phyloP scores from a whole-genome alignment of 306 rosid species.

The Ziziphus jujuba region DNA sequence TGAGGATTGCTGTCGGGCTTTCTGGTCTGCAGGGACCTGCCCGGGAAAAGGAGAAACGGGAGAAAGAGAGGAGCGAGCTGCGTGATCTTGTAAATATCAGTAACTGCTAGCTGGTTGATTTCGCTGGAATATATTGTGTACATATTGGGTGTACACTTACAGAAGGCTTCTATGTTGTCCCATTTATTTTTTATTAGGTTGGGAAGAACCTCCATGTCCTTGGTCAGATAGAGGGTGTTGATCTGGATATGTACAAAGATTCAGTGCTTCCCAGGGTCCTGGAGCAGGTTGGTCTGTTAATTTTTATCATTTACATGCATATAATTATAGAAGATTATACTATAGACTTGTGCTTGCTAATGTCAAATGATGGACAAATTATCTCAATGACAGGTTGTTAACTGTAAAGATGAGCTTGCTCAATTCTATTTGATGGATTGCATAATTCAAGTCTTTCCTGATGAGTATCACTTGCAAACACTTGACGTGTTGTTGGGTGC shows the following conservation, averaged over 20 bases:
- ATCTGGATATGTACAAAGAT: slow-evolving; percentile 95
- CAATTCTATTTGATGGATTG: slow-evolving; percentile 95
- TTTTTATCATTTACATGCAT: background rate
- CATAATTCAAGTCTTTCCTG: slow-evolving; percentile 97
- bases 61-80: slow-evolving; percentile 96
- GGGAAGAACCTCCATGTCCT: slow-evolving; percentile 98
- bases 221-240: slow-evolving; percentile 95
- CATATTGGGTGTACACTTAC: slow-evolving; percentile 54
- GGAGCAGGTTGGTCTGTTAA: slow-evolving; percentile 72
- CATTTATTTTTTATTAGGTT: slow-evolving; percentile 65
- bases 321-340: background rate
- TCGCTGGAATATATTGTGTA: slow-evolving; percentile 52
- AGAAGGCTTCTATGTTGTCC: slow-evolving; percentile 53
- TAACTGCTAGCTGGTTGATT: slow-evolving; percentile 64
- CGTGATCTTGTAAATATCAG: slow-evolving; percentile 90
- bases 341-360: slow-evolving; percentile 15
- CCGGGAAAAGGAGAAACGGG: slow-evolving; percentile 95
- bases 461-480: slow-evolving; percentile 97
- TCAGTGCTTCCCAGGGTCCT: slow-evolving; percentile 92
- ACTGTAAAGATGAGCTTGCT: slow-evolving; percentile 95
- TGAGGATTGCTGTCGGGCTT: slow-evolving; percentile 99
- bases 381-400: slow-evolving; percentile 66
- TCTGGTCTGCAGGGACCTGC: slow-evolving; percentile 99
- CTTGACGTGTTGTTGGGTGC: slow-evolving; percentile 89
- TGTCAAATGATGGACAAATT: slow-evolving; percentile 9